Evolutionary conservation across 768 basidiomycete species (phyloP).

Genomic region (Myochromella boudieri): DNA sequence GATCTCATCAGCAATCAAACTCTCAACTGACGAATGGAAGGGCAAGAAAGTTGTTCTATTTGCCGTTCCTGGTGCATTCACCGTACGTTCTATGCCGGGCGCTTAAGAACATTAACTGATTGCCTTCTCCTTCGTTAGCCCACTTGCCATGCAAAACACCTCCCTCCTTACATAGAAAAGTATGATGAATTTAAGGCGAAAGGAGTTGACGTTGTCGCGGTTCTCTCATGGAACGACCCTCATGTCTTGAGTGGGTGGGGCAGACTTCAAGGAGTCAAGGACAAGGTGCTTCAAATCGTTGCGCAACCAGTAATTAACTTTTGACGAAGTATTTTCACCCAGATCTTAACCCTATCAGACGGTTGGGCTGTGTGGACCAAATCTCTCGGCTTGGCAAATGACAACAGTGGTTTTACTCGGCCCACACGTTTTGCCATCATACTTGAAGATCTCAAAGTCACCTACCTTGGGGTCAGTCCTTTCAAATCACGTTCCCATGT

Average conservation of each 20-base stretch:
- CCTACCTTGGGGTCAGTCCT: slow-evolving; percentile 54
- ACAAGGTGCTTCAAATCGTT: slow-evolving; percentile 49
- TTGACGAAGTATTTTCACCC: neutral
- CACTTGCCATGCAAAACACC: slow-evolving; percentile 65
- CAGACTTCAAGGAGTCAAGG: slow-evolving; percentile 56
- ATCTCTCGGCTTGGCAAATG: slow-evolving; percentile 51
- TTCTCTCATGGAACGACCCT: slow-evolving; percentile 77
- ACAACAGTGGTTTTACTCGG: slow-evolving; percentile 54
- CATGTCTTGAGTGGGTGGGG: slow-evolving; percentile 74
- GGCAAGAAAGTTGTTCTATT: slow-evolving; percentile 82
- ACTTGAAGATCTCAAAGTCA: slow-evolving; percentile 69
- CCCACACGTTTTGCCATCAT: slow-evolving; percentile 64
- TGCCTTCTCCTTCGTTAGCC: slow-evolving; percentile 43
- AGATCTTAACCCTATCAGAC: slow-evolving; percentile 67
- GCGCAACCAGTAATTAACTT: neutral
- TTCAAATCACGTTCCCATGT: neutral
- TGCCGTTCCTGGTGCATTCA: slow-evolving; percentile 80
- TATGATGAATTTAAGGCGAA: slow-evolving; percentile 77
- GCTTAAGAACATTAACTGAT: slow-evolving; percentile 1
- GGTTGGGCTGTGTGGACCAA: slow-evolving; percentile 54
- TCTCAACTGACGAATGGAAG: slow-evolving; percentile 67
- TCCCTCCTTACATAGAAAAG: slow-evolving; percentile 65
- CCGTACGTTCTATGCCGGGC: slow-evolving; percentile 42
- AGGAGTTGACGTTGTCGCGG: slow-evolving; percentile 71
- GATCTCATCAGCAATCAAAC: slow-evolving; percentile 41